Base-by-base conservation (phyloP, 1,284 basidiomycete species). In the Taiwanofungus camphoratus region DNA sequence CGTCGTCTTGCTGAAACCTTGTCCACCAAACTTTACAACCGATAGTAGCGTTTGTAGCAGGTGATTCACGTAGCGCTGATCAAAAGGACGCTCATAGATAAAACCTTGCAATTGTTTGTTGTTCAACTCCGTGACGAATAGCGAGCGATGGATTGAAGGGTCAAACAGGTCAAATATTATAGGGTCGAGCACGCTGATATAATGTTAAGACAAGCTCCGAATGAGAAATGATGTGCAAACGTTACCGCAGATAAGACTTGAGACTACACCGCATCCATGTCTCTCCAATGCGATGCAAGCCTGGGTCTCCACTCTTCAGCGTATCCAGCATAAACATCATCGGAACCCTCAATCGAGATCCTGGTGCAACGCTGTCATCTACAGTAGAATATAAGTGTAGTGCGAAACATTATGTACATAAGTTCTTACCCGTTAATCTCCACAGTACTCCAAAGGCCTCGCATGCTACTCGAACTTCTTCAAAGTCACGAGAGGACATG, bases 191-290 rank as follows among this genome's bases (percentile, higher is more conserved):
- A 94, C 71, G n/a, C 89, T 48, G 19, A 32, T 7, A 9, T 11
- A 23, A 13, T 19, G 29, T 30, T 88, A 56, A 45, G 29, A 32
- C 22, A 50, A 47, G 33, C 49, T 42, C 41, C 46, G 39, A 33
- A 26, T 31, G 24, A 20, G 44, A 19, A 34, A 33, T 23, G 40
- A 36, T n/a, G n/a, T n/a, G n/a, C n/a, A n/a, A 26, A 23, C 45
- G 71, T 40, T 61, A 92, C 91, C 92, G 77, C 45, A 90, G 70
- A 61, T 93, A 94, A 1, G 91, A 93, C 57, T 84, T 86, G n/a
- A 95, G 70, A 57, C 84, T 92, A 57, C 88, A 92, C 22, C 92
- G 77, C 86, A 97, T 92, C 93, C 93, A 97, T 0, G 92, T 92
- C 62, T 96, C 93, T 5, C 87, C 88, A 27, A 87, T 72, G 6